Evolutionary conservation across 2,329 filamentous ascomycete genomes (phyloP).

Genomic region (Cladophialophora exuberans): DNA sequence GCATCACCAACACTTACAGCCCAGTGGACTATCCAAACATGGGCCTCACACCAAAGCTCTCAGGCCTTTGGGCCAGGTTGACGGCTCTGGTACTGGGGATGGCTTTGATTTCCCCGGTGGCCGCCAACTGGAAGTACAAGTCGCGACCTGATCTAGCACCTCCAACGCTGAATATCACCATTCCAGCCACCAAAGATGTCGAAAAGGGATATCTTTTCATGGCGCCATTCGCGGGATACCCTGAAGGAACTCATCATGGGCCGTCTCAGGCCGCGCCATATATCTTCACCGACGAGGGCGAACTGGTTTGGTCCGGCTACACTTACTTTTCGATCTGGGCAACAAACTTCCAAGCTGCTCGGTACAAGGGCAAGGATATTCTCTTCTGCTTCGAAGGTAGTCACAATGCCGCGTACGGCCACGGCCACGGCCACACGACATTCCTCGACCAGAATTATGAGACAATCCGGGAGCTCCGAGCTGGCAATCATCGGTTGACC

Average conservation of each 20-base stretch:
- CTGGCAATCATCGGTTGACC: constrained; percentile 49
- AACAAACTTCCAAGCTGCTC: constrained; percentile 17
- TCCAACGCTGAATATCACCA: constrained; percentile 46
- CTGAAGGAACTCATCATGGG: constrained; percentile 19
- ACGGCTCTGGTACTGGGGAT: constrained; percentile 17
- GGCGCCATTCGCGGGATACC: constrained; percentile 25
- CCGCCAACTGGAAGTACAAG: constrained; percentile 53
- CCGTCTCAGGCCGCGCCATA: constrained; percentile 19
- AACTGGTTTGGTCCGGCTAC: constrained; percentile 24
- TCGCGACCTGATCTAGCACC: constrained; percentile 53
- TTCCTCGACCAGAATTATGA: constrained; percentile 60
- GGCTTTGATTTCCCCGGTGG: constrained; percentile 23
- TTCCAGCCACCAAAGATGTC: constrained; percentile 20
- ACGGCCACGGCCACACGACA: constrained; percentile 59
- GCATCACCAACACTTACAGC: too few species aligned
- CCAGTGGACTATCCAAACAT: background rate
- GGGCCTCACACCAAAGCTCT: background rate
- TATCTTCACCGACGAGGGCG: constrained; percentile 22
- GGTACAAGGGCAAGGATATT: constrained; percentile 18
- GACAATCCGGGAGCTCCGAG: constrained; percentile 57
- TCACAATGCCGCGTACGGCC: constrained; percentile 33
- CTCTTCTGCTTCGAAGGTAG: constrained; percentile 23
- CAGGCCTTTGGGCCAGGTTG: constrained; percentile 1
- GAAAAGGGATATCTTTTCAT: constrained; percentile 50
- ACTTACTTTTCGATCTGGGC: constrained; percentile 26